phyloP scores from a whole-genome alignment of 75 land plant genomes.

The Sequoia sempervirens region DNA sequence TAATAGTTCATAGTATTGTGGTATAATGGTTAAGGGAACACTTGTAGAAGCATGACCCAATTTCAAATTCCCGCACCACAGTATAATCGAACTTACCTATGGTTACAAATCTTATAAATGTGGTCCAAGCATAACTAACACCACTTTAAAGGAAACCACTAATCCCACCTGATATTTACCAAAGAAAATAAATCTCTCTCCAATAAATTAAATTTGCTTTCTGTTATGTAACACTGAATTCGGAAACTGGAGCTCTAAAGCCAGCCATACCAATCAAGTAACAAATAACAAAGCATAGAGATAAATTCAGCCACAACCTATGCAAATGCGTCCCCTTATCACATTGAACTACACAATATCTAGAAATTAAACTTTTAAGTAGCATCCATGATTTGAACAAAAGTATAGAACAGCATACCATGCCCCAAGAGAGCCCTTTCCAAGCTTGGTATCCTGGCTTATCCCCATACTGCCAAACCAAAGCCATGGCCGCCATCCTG shows the following conservation, averaged over 20 bases:
- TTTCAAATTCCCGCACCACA: too few relatives aligned
- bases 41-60: too few relatives aligned
- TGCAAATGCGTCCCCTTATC: background rate
- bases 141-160: background rate
- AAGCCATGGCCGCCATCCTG: slow-evolving; percentile 90
- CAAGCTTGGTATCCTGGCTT: slow-evolving; percentile 73
- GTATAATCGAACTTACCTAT: background rate
- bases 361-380: background rate
- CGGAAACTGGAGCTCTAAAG: background rate
- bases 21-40: background rate
- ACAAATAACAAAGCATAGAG: background rate
- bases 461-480: slow-evolving; percentile 97
- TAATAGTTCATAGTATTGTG: background rate
- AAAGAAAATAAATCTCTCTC: background rate
- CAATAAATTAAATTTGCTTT: background rate
- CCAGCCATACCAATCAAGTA: background rate
- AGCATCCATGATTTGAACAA: background rate
- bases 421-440: slow-evolving; percentile 99
- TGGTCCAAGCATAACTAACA: background rate
- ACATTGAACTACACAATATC: background rate
- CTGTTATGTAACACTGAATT: background rate
- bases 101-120: background rate
- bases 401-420: slow-evolving; percentile 47
- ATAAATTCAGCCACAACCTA: background rate
- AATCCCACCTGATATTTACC: background rate